These are phyloP conservation scores for Adansonia grandidieri DNA, from an alignment of 441 rosid species.

Conservation along the genomic window DNA sequence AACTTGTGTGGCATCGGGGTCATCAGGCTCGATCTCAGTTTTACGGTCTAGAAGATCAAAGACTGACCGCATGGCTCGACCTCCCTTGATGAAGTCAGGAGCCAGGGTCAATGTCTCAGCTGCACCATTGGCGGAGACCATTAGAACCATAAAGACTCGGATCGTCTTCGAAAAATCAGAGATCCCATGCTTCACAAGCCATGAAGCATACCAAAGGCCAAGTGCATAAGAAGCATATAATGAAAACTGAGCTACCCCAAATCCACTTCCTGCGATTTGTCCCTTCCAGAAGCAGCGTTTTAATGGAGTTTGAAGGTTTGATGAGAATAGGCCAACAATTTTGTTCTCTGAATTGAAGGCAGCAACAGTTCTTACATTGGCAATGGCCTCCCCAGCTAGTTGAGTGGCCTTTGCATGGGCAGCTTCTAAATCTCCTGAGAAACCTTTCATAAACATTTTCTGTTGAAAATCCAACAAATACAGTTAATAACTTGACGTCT, in stretches of 20 bases:
- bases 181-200: conserved; percentile 99
- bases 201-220: conserved; percentile 97
- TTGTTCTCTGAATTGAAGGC: conserved; percentile 93
- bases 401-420: conserved; percentile 96
- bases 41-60: conserved; percentile 95
- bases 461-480: conserved; percentile 39
- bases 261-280: conserved; percentile 96
- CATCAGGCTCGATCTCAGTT: conserved; percentile 97
- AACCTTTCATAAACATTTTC: conserved; percentile 99
- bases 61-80: conserved; percentile 93
- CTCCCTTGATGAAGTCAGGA: conserved; percentile 98
- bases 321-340: conserved; percentile 80
- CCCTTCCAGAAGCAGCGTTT: conserved; percentile 99
- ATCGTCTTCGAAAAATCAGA: conserved; percentile 98
- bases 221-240: conserved; percentile 97
- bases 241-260: conserved; percentile 88
- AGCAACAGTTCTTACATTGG: conserved; percentile 93
- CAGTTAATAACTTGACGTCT: not conserved
- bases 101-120: conserved; percentile 97
- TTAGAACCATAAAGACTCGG: conserved; percentile 95
- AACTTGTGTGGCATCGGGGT: conserved; percentile 77
- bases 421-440: conserved; percentile 95
- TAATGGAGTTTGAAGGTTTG: conserved; percentile 74
- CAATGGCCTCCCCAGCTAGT: conserved; percentile 97
- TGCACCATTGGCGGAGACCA: conserved; percentile 99